Evolutionary conservation across 2,329 filamentous ascomycete species (phyloP).

Genomic region (Clonostachys solani): DNA sequence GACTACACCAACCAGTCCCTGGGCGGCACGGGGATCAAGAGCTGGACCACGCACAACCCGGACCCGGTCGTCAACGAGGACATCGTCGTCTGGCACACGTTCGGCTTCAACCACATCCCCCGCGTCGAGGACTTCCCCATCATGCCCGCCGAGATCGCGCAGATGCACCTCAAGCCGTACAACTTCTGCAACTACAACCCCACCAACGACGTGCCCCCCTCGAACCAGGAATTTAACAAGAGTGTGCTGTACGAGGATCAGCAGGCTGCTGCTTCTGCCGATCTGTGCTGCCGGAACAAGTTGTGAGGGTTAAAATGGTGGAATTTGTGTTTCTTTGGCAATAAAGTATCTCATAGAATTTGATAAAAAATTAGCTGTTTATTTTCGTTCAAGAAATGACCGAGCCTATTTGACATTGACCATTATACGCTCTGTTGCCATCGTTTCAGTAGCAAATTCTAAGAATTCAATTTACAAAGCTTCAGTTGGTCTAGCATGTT

Average conservation of each 20-base stretch:
- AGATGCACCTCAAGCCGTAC: conserved; percentile 38
- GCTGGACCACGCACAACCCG: conserved; percentile 9
- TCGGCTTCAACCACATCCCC: conserved; percentile 76
- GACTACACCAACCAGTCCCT: conserved; percentile 46
- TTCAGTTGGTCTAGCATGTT: no score
- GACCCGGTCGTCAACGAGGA: conserved; percentile 70
- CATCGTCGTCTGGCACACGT: conserved; percentile 85
- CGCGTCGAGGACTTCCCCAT: conserved; percentile 51
- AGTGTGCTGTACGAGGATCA: conserved; percentile 1
- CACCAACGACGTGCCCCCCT: conserved; percentile 23
- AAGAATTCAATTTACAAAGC: no score
- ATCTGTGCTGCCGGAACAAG: no score
- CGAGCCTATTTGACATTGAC: no score
- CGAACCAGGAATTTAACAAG: conserved; percentile 6
- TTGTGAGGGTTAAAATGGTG: no score
- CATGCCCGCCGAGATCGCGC: conserved; percentile 56
- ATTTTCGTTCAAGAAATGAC: no score
- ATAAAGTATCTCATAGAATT: no score
- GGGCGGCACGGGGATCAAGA: conserved; percentile 16
- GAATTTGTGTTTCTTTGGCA: no score
- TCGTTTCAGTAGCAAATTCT: no score
- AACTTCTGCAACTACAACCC: conserved; percentile 47
- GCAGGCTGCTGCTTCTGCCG: not conserved
- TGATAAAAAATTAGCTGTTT: no score
- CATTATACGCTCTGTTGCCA: no score